Evolutionary conservation across 2,329 filamentous ascomycete species (phyloP).

Genomic region (Fusarium sp.): DNA sequence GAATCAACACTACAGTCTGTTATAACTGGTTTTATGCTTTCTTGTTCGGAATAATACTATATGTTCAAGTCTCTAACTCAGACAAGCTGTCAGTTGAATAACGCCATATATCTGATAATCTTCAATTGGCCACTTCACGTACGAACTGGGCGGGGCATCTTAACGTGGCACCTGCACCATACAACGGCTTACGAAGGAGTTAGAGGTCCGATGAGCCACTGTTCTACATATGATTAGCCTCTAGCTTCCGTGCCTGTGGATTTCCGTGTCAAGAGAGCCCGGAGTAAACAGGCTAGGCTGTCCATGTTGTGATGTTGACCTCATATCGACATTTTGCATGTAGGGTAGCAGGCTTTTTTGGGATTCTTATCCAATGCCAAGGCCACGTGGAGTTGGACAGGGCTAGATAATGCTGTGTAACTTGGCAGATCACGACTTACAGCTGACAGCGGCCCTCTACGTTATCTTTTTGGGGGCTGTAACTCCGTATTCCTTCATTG

Average conservation of each 20-base stretch:
- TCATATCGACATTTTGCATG: not conserved
- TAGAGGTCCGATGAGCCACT: slow-evolving; percentile 14
- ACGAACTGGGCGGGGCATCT: not conserved
- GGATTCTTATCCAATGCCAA: slow-evolving; percentile 36
- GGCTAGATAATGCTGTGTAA: slow-evolving; percentile 1
- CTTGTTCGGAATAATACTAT: not conserved
- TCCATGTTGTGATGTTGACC: not conserved
- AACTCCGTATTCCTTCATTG: not conserved
- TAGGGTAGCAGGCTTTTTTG: slow-evolving; percentile 18
- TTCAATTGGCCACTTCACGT: not conserved
- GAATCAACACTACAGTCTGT: not conserved
- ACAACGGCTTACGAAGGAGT: slow-evolving; percentile 8
- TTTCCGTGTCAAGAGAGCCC: not conserved
- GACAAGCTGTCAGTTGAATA: not conserved
- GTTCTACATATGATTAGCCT: not conserved
- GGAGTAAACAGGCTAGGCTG: not conserved
- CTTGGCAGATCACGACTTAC: slow-evolving; percentile 5
- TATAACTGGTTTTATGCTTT: not conserved
- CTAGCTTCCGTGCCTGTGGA: not conserved
- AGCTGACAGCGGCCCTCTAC: not conserved
- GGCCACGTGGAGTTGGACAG: slow-evolving; percentile 42
- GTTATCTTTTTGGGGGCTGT: not conserved
- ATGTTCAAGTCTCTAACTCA: not conserved
- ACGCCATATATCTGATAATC: not conserved
- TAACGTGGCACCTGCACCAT: slow-evolving; percentile 7